These are phyloP conservation scores for Trichoderma afroharzianum DNA, from an alignment of 2,329 filamentous ascomycete species.

Conservation along the genomic window DNA sequence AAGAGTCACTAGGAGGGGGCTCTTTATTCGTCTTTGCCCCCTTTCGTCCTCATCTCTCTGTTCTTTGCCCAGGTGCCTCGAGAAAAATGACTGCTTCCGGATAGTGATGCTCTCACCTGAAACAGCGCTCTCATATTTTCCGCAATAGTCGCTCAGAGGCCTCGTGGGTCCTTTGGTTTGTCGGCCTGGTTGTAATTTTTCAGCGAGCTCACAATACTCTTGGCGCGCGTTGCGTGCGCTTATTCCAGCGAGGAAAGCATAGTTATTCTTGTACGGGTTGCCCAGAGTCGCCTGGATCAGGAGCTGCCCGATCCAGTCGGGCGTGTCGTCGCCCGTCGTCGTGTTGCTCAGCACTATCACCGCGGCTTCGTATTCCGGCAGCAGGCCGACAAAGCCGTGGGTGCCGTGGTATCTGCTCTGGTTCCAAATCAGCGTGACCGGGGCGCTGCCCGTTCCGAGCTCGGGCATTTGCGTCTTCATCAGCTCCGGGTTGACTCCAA, in stretches of 20 bases:
- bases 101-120: background rate
- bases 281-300: conserved; percentile 10
- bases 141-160: background rate
- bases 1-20: background rate
- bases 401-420: background rate
- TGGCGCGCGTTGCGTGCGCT: background rate
- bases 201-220: background rate
- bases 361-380: conserved; percentile 18
- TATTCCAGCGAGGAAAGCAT: background rate
- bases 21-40: background rate
- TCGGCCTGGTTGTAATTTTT: background rate
- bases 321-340: conserved; percentile 13
- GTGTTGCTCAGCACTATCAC: conserved; percentile 19
- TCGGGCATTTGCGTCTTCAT: background rate
- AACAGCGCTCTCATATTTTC: background rate
- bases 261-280: background rate
- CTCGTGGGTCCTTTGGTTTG: background rate
- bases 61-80: background rate
- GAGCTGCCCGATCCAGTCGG: conserved; percentile 19
- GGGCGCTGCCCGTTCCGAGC: background rate
- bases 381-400: conserved; percentile 9
- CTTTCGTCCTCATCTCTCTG: background rate
- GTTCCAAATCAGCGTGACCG: background rate
- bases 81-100: background rate
- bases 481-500: background rate